Conservation (phyloP, 352 stramenopile genomes). For the Phytophthora brassicae region DNA sequence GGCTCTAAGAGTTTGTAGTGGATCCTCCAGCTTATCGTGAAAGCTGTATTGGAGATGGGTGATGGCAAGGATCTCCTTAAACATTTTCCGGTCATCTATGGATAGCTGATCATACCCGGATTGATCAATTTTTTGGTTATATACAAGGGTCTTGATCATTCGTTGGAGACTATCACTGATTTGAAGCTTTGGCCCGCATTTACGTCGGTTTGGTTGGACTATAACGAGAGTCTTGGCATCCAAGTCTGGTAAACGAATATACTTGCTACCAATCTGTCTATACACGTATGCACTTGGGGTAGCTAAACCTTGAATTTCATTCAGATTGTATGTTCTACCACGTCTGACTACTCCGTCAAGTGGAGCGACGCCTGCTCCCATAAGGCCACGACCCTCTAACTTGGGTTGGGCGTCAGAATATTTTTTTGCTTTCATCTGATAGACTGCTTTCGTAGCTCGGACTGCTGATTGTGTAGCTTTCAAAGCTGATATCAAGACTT, state of each 20-base stretch:
- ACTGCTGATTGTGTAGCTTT: constrained; percentile 2
- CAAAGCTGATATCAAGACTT: constrained; percentile 3
- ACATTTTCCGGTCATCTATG: constrained; percentile 12
- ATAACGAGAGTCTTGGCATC: background rate
- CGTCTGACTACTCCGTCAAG: constrained; percentile 3
- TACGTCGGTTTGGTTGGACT: background rate
- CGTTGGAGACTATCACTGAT: constrained; percentile 4
- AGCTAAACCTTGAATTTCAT: constrained; percentile 10
- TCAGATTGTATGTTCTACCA: constrained; percentile 5
- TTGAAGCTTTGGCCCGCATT: background rate
- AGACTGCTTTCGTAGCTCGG: constrained; percentile 9
- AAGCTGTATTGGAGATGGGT: constrained; percentile 11
- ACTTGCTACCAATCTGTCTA: constrained; percentile 9
- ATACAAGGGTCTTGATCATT: constrained; percentile 7
- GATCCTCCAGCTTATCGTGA: constrained; percentile 10
- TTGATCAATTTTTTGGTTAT: constrained; percentile 8
- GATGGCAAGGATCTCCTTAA: constrained; percentile 10
- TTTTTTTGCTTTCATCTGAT: background rate
- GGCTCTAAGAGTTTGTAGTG: background rate
- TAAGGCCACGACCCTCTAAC: background rate
- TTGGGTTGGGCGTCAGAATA: background rate
- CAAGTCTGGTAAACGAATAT: constrained; percentile 9
- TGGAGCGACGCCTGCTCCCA: background rate
- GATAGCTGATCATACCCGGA: constrained; percentile 3
- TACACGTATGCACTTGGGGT: background rate